Evolutionary conservation across 1,139 yeast species (phyloP).

Genomic region (Geotrichum candidum): DNA sequence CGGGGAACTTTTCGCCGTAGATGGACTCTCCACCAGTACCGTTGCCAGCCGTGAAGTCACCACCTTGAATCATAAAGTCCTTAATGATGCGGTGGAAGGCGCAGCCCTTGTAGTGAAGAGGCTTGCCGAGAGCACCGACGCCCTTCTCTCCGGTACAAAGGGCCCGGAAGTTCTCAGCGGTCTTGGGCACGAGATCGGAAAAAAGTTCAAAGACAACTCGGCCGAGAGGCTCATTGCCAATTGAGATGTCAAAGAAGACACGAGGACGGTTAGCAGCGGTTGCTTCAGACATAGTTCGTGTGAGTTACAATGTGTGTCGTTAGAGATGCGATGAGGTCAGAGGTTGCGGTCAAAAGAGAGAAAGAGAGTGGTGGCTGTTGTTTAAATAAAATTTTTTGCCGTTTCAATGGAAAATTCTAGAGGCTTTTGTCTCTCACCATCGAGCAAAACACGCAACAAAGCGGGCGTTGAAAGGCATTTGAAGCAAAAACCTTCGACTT

Average conservation of each 20-base stretch:
- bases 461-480: background rate
- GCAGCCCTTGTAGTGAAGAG: constrained; percentile 70
- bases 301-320: background rate
- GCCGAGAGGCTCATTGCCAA: constrained; percentile 68
- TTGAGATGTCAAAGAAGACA: constrained; percentile 80
- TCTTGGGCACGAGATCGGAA: constrained; percentile 80
- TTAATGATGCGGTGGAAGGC: constrained; percentile 88
- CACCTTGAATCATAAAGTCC: constrained; percentile 47
- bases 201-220: constrained; percentile 70
- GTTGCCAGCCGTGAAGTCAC: constrained; percentile 83
- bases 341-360: background rate
- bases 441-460: background rate
- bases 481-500: background rate
- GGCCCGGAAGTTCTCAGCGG: constrained; percentile 88
- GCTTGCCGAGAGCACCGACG: constrained; percentile 52
- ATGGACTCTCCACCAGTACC: constrained; percentile 96
- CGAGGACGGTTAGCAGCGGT: constrained; percentile 14
- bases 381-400: background rate
- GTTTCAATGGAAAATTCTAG: constrained; percentile 4
- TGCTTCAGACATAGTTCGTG: constrained; percentile 6
- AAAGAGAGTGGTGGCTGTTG: background rate
- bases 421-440: background rate
- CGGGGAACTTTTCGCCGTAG: constrained; percentile 92
- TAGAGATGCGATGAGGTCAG: background rate
- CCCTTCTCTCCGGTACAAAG: constrained; percentile 91